phyloP scores from a whole-genome alignment of 2,329 filamentous ascomycete genomes.

The Beauveria caledonica region DNA sequence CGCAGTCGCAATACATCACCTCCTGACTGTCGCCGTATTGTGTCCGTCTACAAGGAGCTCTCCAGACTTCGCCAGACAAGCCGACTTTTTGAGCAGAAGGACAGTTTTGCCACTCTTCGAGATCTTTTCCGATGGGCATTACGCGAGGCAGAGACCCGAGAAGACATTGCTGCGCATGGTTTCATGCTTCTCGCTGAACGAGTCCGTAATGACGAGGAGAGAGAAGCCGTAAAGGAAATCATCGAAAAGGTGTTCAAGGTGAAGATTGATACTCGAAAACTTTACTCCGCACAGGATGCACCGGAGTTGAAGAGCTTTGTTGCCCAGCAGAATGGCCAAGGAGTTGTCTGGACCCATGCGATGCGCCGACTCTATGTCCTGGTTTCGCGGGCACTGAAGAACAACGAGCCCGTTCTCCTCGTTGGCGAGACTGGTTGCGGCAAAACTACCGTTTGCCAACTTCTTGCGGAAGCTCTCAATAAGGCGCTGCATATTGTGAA shows the following conservation, averaged over 20 bases:
- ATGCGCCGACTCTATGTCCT: slow-evolving; percentile 90
- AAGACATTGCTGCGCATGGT: slow-evolving; percentile 84
- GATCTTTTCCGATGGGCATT: slow-evolving; percentile 95
- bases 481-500: slow-evolving; percentile 85
- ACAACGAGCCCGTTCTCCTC: slow-evolving; percentile 88
- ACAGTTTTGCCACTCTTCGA: slow-evolving; percentile 90
- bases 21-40: slow-evolving; percentile 84
- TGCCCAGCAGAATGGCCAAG: slow-evolving; percentile 42
- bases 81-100: slow-evolving; percentile 91
- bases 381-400: slow-evolving; percentile 75
- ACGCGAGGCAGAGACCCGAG: slow-evolving; percentile 72
- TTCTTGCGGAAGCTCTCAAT: slow-evolving; percentile 71
- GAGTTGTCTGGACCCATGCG: slow-evolving; percentile 87
- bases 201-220: slow-evolving; percentile 84
- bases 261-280: slow-evolving; percentile 59
- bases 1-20: slow-evolving; percentile 80
- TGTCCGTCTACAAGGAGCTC: slow-evolving; percentile 87
- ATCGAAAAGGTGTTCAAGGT: slow-evolving; percentile 91
- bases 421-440: slow-evolving; percentile 97
- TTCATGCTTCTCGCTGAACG: slow-evolving; percentile 95
- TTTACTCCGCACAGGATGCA: slow-evolving; percentile 60
- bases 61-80: slow-evolving; percentile 84
- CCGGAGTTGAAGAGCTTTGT: slow-evolving; percentile 46
- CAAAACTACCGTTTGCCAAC: slow-evolving; percentile 93
- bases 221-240: slow-evolving; percentile 71